These are phyloP conservation scores for Lachnellula arida DNA, from an alignment of 2,329 filamentous ascomycete species.

Conservation along the genomic window DNA sequence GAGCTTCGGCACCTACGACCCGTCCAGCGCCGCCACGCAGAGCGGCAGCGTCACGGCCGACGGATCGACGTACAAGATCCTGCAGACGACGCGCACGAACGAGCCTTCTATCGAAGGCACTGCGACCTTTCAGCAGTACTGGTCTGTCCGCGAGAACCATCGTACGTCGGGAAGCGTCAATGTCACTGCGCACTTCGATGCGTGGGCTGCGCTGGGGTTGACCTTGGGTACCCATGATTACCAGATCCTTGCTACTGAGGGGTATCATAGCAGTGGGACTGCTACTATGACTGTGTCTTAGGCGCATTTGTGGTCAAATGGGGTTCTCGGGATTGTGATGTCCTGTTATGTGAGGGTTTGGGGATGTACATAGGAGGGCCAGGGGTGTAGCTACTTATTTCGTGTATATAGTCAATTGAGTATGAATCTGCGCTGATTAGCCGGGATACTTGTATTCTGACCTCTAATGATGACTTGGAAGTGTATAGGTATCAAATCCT, in stretches of 20 bases:
- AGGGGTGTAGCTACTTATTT: too few relatives aligned
- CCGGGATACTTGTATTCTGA: too few relatives aligned
- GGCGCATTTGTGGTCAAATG: background rate
- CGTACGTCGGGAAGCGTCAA: conserved; percentile 47
- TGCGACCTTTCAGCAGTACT: conserved; percentile 48
- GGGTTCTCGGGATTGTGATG: background rate
- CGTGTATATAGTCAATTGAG: too few relatives aligned
- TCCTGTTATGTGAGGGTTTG: background rate
- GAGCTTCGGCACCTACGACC: conserved; percentile 36
- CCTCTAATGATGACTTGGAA: too few relatives aligned
- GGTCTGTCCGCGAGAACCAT: conserved; percentile 47
- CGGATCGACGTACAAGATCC: conserved; percentile 46
- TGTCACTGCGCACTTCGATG: conserved; percentile 46
- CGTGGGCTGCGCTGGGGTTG: conserved; percentile 45
- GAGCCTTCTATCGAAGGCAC: conserved; percentile 44
- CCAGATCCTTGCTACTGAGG: conserved; percentile 4
- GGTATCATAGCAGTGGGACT: background rate
- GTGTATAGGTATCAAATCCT: too few relatives aligned
- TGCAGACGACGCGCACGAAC: conserved; percentile 35
- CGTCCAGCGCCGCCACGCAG: conserved; percentile 41
- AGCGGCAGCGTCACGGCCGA: conserved; percentile 48
- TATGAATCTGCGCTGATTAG: too few relatives aligned
- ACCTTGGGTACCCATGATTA: conserved; percentile 37
- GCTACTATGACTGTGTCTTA: background rate
- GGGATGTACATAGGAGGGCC: too few relatives aligned